phyloP scores from a whole-genome alignment of 2,329 filamentous ascomycete genomes.

The Ceratocystis cacaofunesta region DNA sequence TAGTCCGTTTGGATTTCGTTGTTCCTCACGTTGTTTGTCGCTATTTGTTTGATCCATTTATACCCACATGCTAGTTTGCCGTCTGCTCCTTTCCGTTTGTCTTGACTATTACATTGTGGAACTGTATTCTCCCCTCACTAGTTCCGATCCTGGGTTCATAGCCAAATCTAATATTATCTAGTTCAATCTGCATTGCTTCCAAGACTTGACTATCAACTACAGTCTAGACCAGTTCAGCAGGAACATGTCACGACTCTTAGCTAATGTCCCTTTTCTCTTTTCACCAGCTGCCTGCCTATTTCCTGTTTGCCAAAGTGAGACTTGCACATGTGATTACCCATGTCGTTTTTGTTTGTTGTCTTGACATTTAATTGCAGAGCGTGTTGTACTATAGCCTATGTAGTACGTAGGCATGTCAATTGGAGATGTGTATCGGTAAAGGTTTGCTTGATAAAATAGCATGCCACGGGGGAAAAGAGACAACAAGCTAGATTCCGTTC shows the following conservation, averaged over 20 bases:
- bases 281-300: neutral
- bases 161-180: too few relatives aligned
- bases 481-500: neutral
- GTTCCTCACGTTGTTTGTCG: neutral
- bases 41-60: neutral
- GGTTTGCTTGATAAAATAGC: neutral
- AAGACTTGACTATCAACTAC: too few relatives aligned
- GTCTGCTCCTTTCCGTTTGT: neutral
- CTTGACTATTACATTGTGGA: too few relatives aligned
- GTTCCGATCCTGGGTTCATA: too few relatives aligned
- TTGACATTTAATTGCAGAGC: neutral
- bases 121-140: too few relatives aligned
- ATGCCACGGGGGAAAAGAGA: neutral
- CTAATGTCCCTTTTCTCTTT: neutral
- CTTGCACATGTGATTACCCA: neutral
- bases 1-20: neutral
- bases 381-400: neutral
- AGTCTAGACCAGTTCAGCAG: too few relatives aligned
- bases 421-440: neutral
- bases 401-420: neutral
- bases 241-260: neutral
- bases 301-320: neutral
- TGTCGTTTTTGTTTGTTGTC: neutral
- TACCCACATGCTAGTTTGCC: neutral
- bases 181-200: too few relatives aligned